These are phyloP conservation scores for Rhexocercosporidium sp. DNA, from an alignment of 2,329 filamentous ascomycete genomes.

Conservation along the genomic window DNA sequence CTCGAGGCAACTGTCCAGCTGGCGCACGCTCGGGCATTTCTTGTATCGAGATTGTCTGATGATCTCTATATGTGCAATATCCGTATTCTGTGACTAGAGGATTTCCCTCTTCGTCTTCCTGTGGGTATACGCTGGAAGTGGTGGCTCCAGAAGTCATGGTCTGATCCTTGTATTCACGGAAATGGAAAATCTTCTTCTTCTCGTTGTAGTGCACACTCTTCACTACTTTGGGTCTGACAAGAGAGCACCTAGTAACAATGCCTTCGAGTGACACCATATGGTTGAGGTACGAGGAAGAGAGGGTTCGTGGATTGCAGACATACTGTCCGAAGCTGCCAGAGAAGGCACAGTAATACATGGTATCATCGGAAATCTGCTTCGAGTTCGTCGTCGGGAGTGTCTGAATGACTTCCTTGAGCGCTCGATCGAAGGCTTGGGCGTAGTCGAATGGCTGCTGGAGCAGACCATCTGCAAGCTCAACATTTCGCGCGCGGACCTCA, in stretches of 20 bases:
- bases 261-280: conserved; percentile 97
- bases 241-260: conserved; percentile 93
- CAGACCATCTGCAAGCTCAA: conserved; percentile 78
- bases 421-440: conserved; percentile 84
- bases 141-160: conserved; percentile 94
- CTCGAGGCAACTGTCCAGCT: conserved; percentile 90
- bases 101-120: conserved; percentile 91
- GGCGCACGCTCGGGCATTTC: conserved; percentile 98
- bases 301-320: conserved; percentile 90
- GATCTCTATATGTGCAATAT: conserved; percentile 92
- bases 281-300: conserved; percentile 89
- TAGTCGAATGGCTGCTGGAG: conserved; percentile 89
- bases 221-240: conserved; percentile 96
- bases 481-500: conserved; percentile 86
- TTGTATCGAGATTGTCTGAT: conserved; percentile 97
- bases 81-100: conserved; percentile 94
- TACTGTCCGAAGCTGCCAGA: conserved; percentile 95
- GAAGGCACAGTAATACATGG: conserved; percentile 95
- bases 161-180: conserved; percentile 91
- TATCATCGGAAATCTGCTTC: conserved; percentile 77
- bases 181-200: conserved; percentile 82
- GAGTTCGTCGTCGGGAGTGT: conserved; percentile 77
- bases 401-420: conserved; percentile 86
- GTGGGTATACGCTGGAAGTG: conserved; percentile 90
- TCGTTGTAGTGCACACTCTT: conserved; percentile 98